phyloP scores from a whole-genome alignment of 2,329 filamentous ascomycete species.

The Pseudomassariella vexata region DNA sequence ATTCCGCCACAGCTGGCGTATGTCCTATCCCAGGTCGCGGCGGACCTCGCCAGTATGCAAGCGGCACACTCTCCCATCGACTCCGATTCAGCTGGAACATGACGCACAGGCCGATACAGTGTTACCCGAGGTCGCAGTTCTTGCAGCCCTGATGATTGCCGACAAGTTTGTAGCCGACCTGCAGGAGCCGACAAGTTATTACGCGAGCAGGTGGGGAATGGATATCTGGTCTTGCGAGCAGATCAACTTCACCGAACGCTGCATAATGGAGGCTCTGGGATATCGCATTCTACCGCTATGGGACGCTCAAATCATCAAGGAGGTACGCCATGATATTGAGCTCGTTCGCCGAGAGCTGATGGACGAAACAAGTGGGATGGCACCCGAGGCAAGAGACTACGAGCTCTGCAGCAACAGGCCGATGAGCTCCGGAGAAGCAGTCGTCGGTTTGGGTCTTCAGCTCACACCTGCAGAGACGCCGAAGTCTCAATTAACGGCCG shows the following conservation, averaged over 20 bases:
- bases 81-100: constrained; percentile 32
- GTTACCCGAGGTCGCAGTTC: constrained; percentile 55
- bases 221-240: constrained; percentile 54
- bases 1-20: constrained; percentile 58
- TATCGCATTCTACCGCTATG: constrained; percentile 59
- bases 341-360: constrained; percentile 40
- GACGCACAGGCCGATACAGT: constrained; percentile 58
- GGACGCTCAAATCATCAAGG: constrained; percentile 48
- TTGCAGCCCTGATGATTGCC: constrained; percentile 59
- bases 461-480: constrained; percentile 37
- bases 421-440: constrained; percentile 31
- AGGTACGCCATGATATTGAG: constrained; percentile 59
- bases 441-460: constrained; percentile 32
- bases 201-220: constrained; percentile 47
- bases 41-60: constrained; percentile 16
- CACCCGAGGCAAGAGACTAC: constrained; percentile 9
- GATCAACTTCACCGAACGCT: constrained; percentile 58
- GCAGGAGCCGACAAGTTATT: constrained; percentile 47
- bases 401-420: constrained; percentile 20
- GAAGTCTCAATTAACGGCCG: constrained; percentile 18
- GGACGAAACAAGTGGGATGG: constrained; percentile 15
- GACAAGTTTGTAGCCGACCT: constrained; percentile 60
- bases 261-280: constrained; percentile 57
- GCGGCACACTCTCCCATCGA: constrained; percentile 41
- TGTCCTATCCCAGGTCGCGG: constrained; percentile 45